Percentiles rank a stretch among this genome's conserved stretches.
phyloP scores from a whole-genome alignment of 2,329 filamentous ascomycete species.

The Phoma sp. region DNA sequence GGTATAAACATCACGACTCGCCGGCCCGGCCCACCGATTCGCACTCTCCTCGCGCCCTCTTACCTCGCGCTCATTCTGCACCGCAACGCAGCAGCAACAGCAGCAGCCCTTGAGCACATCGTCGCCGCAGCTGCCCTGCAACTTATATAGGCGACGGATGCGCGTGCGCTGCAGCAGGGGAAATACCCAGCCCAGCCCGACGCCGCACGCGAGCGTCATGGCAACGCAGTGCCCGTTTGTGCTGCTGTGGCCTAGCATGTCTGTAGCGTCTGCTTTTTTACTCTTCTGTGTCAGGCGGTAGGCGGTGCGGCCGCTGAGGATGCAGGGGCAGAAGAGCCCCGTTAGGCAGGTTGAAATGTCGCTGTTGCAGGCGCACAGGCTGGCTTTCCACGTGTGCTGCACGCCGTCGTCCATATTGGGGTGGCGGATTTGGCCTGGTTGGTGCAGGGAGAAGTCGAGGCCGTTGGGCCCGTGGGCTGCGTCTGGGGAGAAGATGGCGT shows the following conservation, averaged over 20 bases:
- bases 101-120: conserved; percentile 49
- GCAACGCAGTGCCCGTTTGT: conserved; percentile 51
- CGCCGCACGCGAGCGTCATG: conserved; percentile 46
- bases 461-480: conserved; percentile 49
- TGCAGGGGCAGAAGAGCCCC: conserved; percentile 53
- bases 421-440: conserved; percentile 51
- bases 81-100: conserved; percentile 51
- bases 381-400: conserved; percentile 39
- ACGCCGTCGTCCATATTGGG: conserved; percentile 46
- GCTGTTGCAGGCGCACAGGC: conserved; percentile 43
- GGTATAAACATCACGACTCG: conserved; percentile 41
- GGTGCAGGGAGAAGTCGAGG: conserved; percentile 43
- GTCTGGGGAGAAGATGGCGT: conserved; percentile 47
- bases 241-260: conserved; percentile 46
- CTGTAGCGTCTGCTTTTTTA: conserved; percentile 49
- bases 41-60: conserved; percentile 51
- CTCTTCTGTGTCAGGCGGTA: conserved; percentile 50
- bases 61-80: conserved; percentile 56
- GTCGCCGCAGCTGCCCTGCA: conserved; percentile 44
- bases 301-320: conserved; percentile 52
- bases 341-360: conserved; percentile 48
- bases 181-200: conserved; percentile 49
- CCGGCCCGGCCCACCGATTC: conserved; percentile 48
- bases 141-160: conserved; percentile 53
- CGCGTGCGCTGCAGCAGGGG: conserved; percentile 48